Base-by-base conservation (phyloP, 2,329 filamentous ascomycete genomes). In the Didymella lethalis region DNA sequence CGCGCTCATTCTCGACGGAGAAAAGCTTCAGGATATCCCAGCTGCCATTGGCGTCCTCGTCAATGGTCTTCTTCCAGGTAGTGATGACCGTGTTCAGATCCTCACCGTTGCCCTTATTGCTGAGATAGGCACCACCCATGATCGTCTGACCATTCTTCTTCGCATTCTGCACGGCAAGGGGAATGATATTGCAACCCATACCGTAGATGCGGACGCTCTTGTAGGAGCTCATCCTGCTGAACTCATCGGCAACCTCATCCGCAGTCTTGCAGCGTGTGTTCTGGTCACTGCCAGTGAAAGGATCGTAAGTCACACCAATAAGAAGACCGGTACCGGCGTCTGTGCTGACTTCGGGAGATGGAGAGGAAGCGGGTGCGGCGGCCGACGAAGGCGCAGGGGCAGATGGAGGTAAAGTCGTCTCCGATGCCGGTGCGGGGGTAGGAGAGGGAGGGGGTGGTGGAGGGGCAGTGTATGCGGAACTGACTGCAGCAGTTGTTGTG, bases 1-100 rank as follows among this genome's bases (percentile, higher is more conserved):
- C 87, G 32, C 90, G 81, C 76, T 96, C 92, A 73, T 96, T 96
- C 62, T 92, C 92, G 41, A 96, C 84, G 55, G 86, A 86, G 70
- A 96, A 83, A 2, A 90, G 90, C 71, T 90, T 83, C 62, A 96
- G 84, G 14, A 81, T 74, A 48, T 80, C 81, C 91, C 91, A 96
- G 75, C 91, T 85, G 29, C 83, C 81, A 25, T 58, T 58, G 25
- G 66, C 71, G 45, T 73, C 58, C 34, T 68, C 48, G 10, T 78
- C 77, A 41, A 90, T 81, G 14, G 84, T 86, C 4, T 81, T 74
- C 54, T 87, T 84, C 61, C 96, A 87, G 29, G 79, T 81, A 10
- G 82, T 65, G n/a, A 91, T 81, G 58, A 91, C 87, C 1, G 78
- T 63, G 14, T 80, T 75, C 16, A 75, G 58, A 26, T 64, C 53